These are phyloP conservation scores for Ascochyta clinopodiicola DNA, from an alignment of 2,329 filamentous ascomycete genomes.

Conservation along the genomic window DNA sequence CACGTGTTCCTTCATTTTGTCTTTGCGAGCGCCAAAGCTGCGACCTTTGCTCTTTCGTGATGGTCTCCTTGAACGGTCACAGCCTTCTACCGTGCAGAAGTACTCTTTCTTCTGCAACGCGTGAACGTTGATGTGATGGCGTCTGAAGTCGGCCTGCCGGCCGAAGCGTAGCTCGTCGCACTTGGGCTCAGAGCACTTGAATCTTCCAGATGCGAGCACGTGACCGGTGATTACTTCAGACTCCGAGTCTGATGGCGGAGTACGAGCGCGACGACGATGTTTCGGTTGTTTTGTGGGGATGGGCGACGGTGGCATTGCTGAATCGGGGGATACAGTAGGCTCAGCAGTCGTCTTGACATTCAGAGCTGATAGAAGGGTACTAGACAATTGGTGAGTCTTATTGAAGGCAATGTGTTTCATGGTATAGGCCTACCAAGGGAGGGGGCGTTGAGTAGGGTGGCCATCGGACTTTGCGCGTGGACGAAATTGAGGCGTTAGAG, in stretches of 20 bases:
- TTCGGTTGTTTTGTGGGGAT: neutral
- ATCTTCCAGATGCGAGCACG: constrained; percentile 31
- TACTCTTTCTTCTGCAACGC: constrained; percentile 20
- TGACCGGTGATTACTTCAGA: constrained; percentile 29
- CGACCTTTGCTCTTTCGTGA: constrained; percentile 28
- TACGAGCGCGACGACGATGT: neutral
- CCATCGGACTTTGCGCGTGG: neutral
- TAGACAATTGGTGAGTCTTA: neutral
- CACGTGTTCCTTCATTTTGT: constrained; percentile 42
- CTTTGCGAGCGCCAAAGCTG: constrained; percentile 37
- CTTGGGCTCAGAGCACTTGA: constrained; percentile 28
- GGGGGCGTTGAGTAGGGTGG: neutral
- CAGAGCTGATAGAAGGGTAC: neutral
- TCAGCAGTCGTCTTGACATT: neutral
- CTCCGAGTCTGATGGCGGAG: neutral
- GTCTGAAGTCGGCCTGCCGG: constrained; percentile 41
- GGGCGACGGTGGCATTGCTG: neutral
- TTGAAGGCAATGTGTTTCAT: neutral
- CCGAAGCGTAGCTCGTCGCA: constrained; percentile 34
- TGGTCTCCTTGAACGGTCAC: constrained; percentile 25
- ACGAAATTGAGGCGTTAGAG: neutral
- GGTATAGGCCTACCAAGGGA: neutral
- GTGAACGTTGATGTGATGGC: constrained; percentile 36
- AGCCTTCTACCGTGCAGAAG: constrained; percentile 32
- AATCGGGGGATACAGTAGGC: neutral